Evolutionary conservation across 306 rosid species (phyloP).

Genomic region (Medicago lupulina): DNA sequence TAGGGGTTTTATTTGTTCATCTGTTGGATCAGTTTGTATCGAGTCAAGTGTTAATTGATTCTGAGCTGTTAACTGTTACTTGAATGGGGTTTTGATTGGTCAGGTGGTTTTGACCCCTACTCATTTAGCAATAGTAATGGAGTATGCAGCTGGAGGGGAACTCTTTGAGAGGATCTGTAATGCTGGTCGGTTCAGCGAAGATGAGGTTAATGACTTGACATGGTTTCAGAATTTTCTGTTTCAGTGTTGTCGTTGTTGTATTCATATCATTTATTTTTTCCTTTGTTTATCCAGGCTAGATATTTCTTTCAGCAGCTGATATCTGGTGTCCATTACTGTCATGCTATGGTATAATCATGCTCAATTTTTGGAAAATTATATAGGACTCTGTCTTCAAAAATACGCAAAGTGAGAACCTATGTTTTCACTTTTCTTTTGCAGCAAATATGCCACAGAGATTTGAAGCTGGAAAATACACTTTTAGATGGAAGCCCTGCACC

Average conservation of each 20-base stretch:
- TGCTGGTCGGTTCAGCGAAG: conserved; percentile 84
- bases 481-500: conserved; percentile 86
- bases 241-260: conserved; percentile 5
- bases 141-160: conserved; percentile 83
- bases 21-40: conserved; percentile 26
- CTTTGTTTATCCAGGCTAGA: conserved; percentile 60
- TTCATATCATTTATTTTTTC: conserved; percentile 23
- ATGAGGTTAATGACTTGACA: conserved; percentile 57
- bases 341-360: conserved; percentile 59
- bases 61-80: neutral
- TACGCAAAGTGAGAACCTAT: conserved; percentile 1
- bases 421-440: conserved; percentile 38
- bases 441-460: conserved; percentile 81
- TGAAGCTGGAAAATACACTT: conserved; percentile 75
- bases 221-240: conserved; percentile 14
- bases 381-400: conserved; percentile 6
- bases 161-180: conserved; percentile 77
- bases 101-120: conserved; percentile 81
- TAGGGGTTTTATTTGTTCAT: conserved; percentile 36
- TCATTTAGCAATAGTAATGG: conserved; percentile 75
- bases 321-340: conserved; percentile 75
- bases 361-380: neutral
- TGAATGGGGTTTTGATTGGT: conserved; percentile 31
- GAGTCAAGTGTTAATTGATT: neutral
- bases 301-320: conserved; percentile 86